Conservation (phyloP, 306 rosid species). For the Medicago ruthenica region DNA sequence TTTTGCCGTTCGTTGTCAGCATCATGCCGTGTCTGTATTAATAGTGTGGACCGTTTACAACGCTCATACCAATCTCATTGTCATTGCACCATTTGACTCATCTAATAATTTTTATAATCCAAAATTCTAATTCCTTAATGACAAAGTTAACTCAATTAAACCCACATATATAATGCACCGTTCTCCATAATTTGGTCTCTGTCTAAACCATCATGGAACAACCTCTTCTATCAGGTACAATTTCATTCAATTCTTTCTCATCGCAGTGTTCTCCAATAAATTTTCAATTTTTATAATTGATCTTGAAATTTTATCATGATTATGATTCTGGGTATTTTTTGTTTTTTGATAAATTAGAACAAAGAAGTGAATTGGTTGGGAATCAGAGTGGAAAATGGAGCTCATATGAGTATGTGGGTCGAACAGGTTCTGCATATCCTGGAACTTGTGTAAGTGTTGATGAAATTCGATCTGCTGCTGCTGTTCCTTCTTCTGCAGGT, state of each 20-base stretch:
- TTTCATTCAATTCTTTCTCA: slow-evolving; percentile 34
- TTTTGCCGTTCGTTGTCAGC: slow-evolving; percentile 2
- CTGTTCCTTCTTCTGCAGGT: slow-evolving; percentile 62
- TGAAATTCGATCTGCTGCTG: slow-evolving; percentile 86
- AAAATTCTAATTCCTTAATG: slow-evolving; percentile 47
- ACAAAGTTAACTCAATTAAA: slow-evolving; percentile 39
- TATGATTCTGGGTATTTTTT: slow-evolving; percentile 35
- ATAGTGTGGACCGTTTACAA: slow-evolving; percentile 30
- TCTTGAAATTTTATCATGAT: slow-evolving; percentile 10
- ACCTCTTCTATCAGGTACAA: slow-evolving; percentile 74
- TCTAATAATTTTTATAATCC: slow-evolving; percentile 15
- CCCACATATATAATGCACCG: slow-evolving; percentile 31
- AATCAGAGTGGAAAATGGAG: slow-evolving; percentile 68
- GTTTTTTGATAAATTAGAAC: slow-evolving; percentile 45
- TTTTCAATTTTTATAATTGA: neutral
- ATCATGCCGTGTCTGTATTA: slow-evolving; percentile 31
- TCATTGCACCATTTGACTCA: slow-evolving; percentile 29
- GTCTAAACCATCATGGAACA: slow-evolving; percentile 57
- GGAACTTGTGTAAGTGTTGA: slow-evolving; percentile 86
- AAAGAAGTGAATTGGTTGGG: slow-evolving; percentile 60
- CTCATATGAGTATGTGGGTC: slow-evolving; percentile 67
- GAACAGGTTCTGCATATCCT: slow-evolving; percentile 71
- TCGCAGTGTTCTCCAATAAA: neutral
- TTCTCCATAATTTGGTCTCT: neutral
- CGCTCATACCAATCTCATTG: neutral